Evolutionary conservation across 116 monocot species (phyloP), one percentile per base, ranked within the genome.

Genomic region (Dioscorea cayenensis): DNA sequence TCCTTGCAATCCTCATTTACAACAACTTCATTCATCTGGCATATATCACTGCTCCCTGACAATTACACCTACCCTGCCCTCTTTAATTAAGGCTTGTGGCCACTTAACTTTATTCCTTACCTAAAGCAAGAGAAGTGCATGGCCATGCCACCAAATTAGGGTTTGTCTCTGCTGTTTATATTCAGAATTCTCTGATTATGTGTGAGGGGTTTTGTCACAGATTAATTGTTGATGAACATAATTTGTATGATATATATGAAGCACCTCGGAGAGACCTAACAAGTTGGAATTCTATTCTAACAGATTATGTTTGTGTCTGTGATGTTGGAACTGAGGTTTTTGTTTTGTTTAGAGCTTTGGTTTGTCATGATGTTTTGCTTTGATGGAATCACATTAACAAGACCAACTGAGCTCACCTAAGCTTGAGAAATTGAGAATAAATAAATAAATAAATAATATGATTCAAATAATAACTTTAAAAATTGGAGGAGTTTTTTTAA

Each of bases 111-210:
- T 73, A 32, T 43, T 10, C 6, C 0, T 48, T 76, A 0, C 8
- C 12, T 0, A 60, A 72, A 65, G 86, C 76, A 50, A 3, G 28
- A n/a, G 82, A 86, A 69, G 18, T 86, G 16, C 86, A 86, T 36
- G 62, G 70, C 23, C 79, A 86, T 36, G 76, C 20, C 29, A 63
- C 69, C 67, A 86, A 82, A 66, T 18, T 71, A n/a, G 86, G 86
- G 0, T 77, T 82, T 22, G 27, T 23, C 14, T 3, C 16, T 50
- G 77, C 79, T 74, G 16, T 66, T 18, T 76, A 55, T 35, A 67
- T 86, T 14, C 76, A 67, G 61, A 82, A 77, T 11, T 48, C 77
- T 6, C 64, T 80, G 5, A 58, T 84, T 10, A 74, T 60, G 21
- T 77, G 20, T 84, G 80, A 20, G 55, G 73, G 4, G 62, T 36